These are phyloP conservation scores for Saccharomyces jurei DNA, from an alignment of 805 yeast genomes.

Conservation along the genomic window DNA sequence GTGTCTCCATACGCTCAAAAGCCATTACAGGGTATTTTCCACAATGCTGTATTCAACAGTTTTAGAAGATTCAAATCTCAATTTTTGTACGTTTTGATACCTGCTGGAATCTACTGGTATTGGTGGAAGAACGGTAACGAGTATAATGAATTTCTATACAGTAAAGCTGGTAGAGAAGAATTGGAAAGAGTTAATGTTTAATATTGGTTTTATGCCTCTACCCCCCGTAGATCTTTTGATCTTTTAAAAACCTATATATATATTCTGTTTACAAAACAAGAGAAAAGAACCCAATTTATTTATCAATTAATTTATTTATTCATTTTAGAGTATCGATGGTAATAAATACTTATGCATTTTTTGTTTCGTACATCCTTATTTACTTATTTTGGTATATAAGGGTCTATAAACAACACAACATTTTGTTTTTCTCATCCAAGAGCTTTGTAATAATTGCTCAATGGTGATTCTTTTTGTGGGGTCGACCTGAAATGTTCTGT, in stretches of 20 bases:
- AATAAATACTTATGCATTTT: background rate
- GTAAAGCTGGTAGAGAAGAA: slow-evolving; percentile 96
- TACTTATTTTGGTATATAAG: background rate
- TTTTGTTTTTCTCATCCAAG: slow-evolving; percentile 52
- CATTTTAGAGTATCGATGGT: background rate
- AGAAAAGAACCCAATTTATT: background rate
- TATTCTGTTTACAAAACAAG: background rate
- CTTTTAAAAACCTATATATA: background rate
- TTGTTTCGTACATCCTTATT: background rate
- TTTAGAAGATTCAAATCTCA: slow-evolving; percentile 91
- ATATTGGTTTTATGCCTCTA: slow-evolving; percentile 1
- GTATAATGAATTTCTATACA: slow-evolving; percentile 88
- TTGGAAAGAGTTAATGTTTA: slow-evolving; percentile 53
- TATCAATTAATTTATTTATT: background rate
- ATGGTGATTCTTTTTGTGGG: slow-evolving; percentile 46
- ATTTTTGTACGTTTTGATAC: slow-evolving; percentile 66
- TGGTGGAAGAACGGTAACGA: slow-evolving; percentile 83
- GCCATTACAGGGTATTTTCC: slow-evolving; percentile 79
- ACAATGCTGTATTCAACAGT: slow-evolving; percentile 83
- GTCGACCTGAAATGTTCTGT: slow-evolving; percentile 53
- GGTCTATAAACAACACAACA: slow-evolving; percentile 38
- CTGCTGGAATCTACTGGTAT: slow-evolving; percentile 74
- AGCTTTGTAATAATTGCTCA: slow-evolving; percentile 45
- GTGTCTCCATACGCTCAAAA: slow-evolving; percentile 90
- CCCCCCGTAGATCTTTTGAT: background rate